Evolutionary conservation across 2,329 filamentous ascomycete species (phyloP).

Genomic region (Fusarium staphyleae): DNA sequence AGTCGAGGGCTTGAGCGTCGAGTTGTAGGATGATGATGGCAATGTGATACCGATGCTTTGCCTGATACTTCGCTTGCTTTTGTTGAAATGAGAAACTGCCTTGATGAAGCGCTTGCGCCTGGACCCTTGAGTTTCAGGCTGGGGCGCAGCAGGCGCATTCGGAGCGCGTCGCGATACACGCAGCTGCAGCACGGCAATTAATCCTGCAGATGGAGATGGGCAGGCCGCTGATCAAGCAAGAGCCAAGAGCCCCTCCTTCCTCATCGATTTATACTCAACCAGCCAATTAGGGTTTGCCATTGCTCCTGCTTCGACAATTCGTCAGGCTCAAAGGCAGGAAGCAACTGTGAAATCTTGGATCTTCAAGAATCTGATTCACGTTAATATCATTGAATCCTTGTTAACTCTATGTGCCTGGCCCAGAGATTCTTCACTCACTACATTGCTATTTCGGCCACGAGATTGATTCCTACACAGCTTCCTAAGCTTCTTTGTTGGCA

Average conservation of each 20-base stretch:
- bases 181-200: conserved; percentile 22
- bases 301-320: neutral
- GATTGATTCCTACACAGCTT: neutral
- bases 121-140: conserved; percentile 34
- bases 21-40: conserved; percentile 1
- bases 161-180: neutral
- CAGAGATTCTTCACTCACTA: neutral
- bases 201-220: conserved; percentile 12
- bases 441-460: conserved; percentile 3
- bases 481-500: neutral
- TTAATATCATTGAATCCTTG: conserved; percentile 17
- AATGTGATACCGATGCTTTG: neutral
- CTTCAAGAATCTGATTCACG: conserved; percentile 2
- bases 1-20: conserved; percentile 8
- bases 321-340: no score
- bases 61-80: conserved; percentile 1
- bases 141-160: conserved; percentile 6
- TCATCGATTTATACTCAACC: neutral
- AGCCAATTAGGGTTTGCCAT: conserved; percentile 4
- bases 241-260: conserved; percentile 8
- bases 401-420: conserved; percentile 1
- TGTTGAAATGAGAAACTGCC: conserved; percentile 2
- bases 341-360: neutral
- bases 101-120: conserved; percentile 21
- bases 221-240: conserved; percentile 4